Evolutionary conservation across 1,284 basidiomycete species (phyloP).

Genomic region (Trametes versicolor): DNA sequence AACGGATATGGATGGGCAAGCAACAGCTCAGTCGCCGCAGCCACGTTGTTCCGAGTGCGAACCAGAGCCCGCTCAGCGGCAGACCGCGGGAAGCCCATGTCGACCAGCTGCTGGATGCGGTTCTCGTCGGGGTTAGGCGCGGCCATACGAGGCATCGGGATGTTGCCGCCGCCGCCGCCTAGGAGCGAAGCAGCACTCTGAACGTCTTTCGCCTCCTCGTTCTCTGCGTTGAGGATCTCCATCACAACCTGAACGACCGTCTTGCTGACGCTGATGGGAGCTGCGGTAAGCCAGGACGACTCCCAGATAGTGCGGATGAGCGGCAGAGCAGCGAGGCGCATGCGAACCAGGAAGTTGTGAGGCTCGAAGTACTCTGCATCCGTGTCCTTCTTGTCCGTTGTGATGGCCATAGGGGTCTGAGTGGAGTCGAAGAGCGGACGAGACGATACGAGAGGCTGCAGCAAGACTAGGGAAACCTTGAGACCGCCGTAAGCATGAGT

Average conservation of each 20-base stretch:
- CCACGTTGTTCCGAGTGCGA: constrained; percentile 90
- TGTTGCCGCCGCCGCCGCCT: constrained; percentile 19
- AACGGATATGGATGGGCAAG: constrained; percentile 86
- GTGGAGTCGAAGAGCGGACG: constrained; percentile 87
- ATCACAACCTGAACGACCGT: constrained; percentile 83
- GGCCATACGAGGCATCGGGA: constrained; percentile 49
- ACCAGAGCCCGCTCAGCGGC: constrained; percentile 87
- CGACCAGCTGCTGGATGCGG: constrained; percentile 84
- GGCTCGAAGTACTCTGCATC: constrained; percentile 86
- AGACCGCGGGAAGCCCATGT: constrained; percentile 96
- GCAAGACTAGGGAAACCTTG: constrained; percentile 83
- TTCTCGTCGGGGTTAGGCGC: constrained; percentile 75
- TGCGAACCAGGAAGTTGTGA: constrained; percentile 85
- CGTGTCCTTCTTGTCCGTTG: constrained; percentile 81
- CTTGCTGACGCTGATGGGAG: constrained; percentile 79
- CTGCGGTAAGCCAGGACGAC: constrained; percentile 82
- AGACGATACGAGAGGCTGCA: constrained; percentile 82
- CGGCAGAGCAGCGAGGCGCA: constrained; percentile 80
- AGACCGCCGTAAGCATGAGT: constrained; percentile 83
- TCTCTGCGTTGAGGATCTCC: constrained; percentile 85
- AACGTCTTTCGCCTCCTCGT: constrained; percentile 70
- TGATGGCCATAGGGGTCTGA: constrained; percentile 80
- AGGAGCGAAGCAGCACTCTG: constrained; percentile 31
- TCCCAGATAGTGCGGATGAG: constrained; percentile 82
- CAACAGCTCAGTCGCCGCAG: constrained; percentile 89